Evolutionary conservation across 1,139 yeast species (phyloP), one percentile per base, ranked within the genome.

Genomic region (Suhomyces choctaworum): DNA sequence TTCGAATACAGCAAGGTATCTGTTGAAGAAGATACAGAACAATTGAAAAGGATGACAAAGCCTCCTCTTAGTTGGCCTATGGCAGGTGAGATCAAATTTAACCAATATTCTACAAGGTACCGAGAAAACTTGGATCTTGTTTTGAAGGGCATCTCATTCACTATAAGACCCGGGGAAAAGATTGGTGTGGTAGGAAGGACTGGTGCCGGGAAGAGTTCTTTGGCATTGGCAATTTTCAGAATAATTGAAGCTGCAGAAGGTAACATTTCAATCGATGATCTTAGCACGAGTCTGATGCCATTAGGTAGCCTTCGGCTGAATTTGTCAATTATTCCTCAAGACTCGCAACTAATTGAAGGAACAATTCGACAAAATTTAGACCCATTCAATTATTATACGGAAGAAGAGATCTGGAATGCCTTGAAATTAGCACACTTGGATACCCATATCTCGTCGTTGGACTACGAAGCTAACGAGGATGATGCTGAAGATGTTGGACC

Each of bases 131-230:
- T 89, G 45, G 96, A 86, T 36, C 70, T 86, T 32, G 94, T 89
- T 11, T 71, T 92, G 63, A 84, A 80, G 56, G 70, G 82, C 44
- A 79, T 92, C 47, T 76, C 73, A 45, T 60, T 92, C 42, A 66
- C 74, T 15, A 77, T 92, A 51, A 74, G 81, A 41, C 80, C 94
- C 1, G 72, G 74, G 42, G 97, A 92, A 58, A 92, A 92, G 59
- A 72, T 92, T 50, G 98, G 98, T 46, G 88, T 92, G 62, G 97
- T 90, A 40, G 95, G 95, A 31, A 76, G 97, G 56, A 90, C 98
- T 0, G 98, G 98, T 46, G 97, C 97, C 3, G 98, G 98, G 40
- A 92, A 92, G 60, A 85, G 96, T 0, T 86, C 96, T 1, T 72
- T 92, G 52, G 89, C 97, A 0, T 65, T 92, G 47, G 95, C 97